Evolutionary conservation across 2,329 filamentous ascomycete genomes (phyloP), one percentile per base, ranked within the genome.

Genomic region (Talaromyces albobiverticillius): DNA sequence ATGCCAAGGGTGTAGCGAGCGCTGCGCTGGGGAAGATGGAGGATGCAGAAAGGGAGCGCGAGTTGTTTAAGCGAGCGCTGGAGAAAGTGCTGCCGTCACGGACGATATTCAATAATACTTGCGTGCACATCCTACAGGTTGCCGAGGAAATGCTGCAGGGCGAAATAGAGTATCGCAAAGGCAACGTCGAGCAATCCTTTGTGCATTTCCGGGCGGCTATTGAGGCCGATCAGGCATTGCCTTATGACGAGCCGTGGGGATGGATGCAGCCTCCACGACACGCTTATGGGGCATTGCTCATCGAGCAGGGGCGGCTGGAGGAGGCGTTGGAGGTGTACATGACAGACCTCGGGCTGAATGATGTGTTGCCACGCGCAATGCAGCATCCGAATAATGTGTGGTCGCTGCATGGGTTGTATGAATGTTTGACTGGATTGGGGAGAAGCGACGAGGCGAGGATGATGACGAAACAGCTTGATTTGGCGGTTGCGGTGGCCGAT

Each of bases 301-400:
- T 86, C 13, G 85, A 88, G 61, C 84, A 85, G 61, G 81, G 78
- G 0, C 71, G 70, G 5, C 68, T 76, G 1, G 71, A 77, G 7
- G 72, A 84, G 51, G 82, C 83, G 0, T 64, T 75, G 2, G 71
- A 63, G 0, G 76, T 82, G 1, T 87, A 86, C 58, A 71, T 67
- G 18, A 81, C 80, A 0, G 83, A 86, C 59, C 67, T 86, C 5
- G 83, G 83, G 0, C 60, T 83, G 3, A 75, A 78, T 38, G 71
- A 76, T n/a, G 78, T 75, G 1, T 65, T 88, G 2, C 82, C 85
- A 0, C 74, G 86, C 20, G 80, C 84, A 1, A 72, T 82, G 43
- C 80, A 81, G 55, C 86, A 89, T 67, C 84, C 80, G 2, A 84
- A 84, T 45, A 90, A 90, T 59, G 81, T 89, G 0, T 90, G 87